Evolutionary conservation across 2,329 filamentous ascomycete genomes (phyloP).

Genomic region (Cladosporium cucumerinum): DNA sequence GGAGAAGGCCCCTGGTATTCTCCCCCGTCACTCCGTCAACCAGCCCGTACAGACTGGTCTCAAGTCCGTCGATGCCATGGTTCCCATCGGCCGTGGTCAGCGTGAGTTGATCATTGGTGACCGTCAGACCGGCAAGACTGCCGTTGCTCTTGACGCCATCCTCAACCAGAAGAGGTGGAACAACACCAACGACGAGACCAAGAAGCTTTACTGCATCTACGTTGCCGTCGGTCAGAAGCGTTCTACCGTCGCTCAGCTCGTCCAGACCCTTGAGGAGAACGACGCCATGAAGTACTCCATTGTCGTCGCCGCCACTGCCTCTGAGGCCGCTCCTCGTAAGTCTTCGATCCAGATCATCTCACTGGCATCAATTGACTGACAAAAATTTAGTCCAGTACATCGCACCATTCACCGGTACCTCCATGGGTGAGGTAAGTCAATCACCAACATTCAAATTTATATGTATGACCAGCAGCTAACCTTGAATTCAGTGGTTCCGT

Average conservation of each 20-base stretch:
- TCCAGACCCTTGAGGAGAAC: slow-evolving; percentile 99
- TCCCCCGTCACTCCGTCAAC: slow-evolving; percentile 95
- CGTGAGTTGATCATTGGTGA: slow-evolving; percentile 99
- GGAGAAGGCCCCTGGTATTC: slow-evolving; percentile 97
- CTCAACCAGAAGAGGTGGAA: slow-evolving; percentile 99
- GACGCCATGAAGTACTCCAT: slow-evolving; percentile 98
- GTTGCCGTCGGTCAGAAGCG: slow-evolving; percentile 99
- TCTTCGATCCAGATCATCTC: too few relatives aligned
- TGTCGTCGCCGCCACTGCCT: slow-evolving; percentile 92
- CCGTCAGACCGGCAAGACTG: slow-evolving; percentile 99
- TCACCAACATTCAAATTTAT: too few relatives aligned
- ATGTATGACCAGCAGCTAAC: too few relatives aligned
- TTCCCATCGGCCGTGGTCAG: slow-evolving; percentile 98
- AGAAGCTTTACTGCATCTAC: slow-evolving; percentile 99
- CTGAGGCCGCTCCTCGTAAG: slow-evolving; percentile 77
- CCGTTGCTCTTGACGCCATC: slow-evolving; percentile 95
- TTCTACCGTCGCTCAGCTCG: slow-evolving; percentile 97
- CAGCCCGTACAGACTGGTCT: slow-evolving; percentile 99
- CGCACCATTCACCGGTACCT: slow-evolving; percentile 78
- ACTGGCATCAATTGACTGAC: too few relatives aligned
- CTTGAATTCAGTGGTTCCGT: slow-evolving; percentile 57
- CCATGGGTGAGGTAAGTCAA: slow-evolving; percentile 43
- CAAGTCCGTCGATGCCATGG: slow-evolving; percentile 99
- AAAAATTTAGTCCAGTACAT: slow-evolving; percentile 69
- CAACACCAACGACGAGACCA: slow-evolving; percentile 75